Percentiles rank a stretch among this genome's conserved stretches.
Evolutionary conservation across 192 early-diverging fungal genomes (phyloP).

Genomic region (Chytriomyces sp.): DNA sequence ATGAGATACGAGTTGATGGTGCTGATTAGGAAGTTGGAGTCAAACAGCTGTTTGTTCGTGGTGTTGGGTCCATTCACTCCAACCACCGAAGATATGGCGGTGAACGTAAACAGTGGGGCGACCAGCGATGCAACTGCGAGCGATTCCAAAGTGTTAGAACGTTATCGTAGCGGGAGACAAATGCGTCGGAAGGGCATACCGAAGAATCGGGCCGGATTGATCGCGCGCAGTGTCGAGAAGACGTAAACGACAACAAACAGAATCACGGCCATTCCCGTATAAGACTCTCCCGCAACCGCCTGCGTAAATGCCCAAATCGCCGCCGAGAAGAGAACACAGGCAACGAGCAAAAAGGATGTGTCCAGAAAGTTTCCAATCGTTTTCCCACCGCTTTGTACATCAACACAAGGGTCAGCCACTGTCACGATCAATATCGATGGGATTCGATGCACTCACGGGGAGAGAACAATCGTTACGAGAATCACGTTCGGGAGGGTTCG

Average conservation of each 20-base stretch:
- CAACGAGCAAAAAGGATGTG: slow-evolving; percentile 9
- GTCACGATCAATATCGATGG: background rate
- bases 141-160: no score
- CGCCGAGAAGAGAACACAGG: slow-evolving; percentile 2
- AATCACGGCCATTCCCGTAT: slow-evolving; percentile 11
- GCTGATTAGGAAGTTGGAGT: background rate
- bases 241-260: slow-evolving; percentile 22
- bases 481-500: slow-evolving; percentile 2
- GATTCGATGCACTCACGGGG: background rate
- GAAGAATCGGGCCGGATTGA: slow-evolving; percentile 26
- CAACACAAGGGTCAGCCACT: background rate
- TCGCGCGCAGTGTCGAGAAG: slow-evolving; percentile 14
- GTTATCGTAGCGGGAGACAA: no score
- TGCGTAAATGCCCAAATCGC: slow-evolving; percentile 29
- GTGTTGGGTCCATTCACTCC: slow-evolving; percentile 8
- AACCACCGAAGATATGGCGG: background rate
- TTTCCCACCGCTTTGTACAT: background rate
- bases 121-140: slow-evolving; percentile 7
- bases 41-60: background rate
- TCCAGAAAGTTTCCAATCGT: slow-evolving; percentile 36
- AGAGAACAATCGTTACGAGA: background rate
- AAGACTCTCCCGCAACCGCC: background rate
- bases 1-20: slow-evolving; percentile 15
- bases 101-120: slow-evolving; percentile 9
- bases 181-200: no score